Evolutionary conservation across 2,329 filamentous ascomycete genomes (phyloP).

Genomic region (Talaromyces piceae): DNA sequence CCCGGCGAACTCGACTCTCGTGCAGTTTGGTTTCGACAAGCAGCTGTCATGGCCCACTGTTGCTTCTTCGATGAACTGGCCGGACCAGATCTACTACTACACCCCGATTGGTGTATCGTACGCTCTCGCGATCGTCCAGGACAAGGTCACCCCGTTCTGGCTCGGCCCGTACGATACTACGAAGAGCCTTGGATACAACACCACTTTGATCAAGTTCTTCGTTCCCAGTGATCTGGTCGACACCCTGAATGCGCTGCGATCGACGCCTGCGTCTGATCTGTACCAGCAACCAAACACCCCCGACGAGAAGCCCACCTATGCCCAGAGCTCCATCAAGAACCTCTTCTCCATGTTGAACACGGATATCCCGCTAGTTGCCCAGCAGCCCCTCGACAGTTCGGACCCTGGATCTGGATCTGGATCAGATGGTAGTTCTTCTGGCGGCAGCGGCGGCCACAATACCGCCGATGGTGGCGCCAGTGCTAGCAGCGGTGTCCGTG

Average conservation of each 20-base stretch:
- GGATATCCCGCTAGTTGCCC: constrained; percentile 60
- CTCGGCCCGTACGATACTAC: constrained; percentile 72
- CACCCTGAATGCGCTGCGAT: constrained; percentile 60
- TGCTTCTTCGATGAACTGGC: constrained; percentile 60
- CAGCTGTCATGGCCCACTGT: constrained; percentile 81
- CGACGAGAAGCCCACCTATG: constrained; percentile 9
- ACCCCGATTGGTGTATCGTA: constrained; percentile 65
- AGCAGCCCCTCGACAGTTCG: constrained; percentile 6
- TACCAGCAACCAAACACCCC: constrained; percentile 59
- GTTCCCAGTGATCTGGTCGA: constrained; percentile 66
- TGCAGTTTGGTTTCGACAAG: constrained; percentile 79
- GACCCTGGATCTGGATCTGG: constrained; percentile 29
- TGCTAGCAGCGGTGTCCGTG: constrained; percentile 29
- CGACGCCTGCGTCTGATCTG: constrained; percentile 62
- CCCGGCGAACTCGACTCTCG: constrained; percentile 60
- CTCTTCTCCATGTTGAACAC: constrained; percentile 78
- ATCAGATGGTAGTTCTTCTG: constrained; percentile 35
- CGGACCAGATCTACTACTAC: constrained; percentile 75
- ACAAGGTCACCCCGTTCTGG: constrained; percentile 59
- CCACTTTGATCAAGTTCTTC: constrained; percentile 68
- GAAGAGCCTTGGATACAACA: constrained; percentile 62
- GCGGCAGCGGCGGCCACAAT: constrained; percentile 27
- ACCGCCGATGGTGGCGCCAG: constrained; percentile 41
- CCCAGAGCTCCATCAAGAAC: constrained; percentile 51
- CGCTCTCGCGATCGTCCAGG: constrained; percentile 43